Evolutionary conservation across 129 eudicot genomes (phyloP).

Genomic region (Scalesia atractyloides): DNA sequence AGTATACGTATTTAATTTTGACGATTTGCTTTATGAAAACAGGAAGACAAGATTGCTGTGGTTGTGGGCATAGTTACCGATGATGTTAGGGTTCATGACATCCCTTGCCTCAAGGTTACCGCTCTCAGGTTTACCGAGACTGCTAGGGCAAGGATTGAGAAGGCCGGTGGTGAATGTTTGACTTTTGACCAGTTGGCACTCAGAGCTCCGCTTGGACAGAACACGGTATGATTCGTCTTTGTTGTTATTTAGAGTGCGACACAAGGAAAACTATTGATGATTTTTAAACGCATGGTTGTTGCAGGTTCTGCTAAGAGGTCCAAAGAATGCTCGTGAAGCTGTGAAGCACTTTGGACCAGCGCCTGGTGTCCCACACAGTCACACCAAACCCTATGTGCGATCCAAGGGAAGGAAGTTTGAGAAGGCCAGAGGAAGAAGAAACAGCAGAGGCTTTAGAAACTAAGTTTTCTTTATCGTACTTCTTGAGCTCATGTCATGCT

Average conservation of each 20-base stretch:
- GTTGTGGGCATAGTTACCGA: constrained; percentile 76
- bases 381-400: constrained; percentile 80
- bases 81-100: constrained; percentile 59
- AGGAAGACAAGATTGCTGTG: constrained; percentile 83
- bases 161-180: too few relatives aligned
- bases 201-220: constrained; percentile 88
- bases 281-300: neutral
- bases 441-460: constrained; percentile 68
- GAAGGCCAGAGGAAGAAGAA: constrained; percentile 48
- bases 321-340: constrained; percentile 71
- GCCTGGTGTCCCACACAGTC: constrained; percentile 89
- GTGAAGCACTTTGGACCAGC: constrained; percentile 77
- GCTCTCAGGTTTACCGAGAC: constrained; percentile 77
- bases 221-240: constrained; percentile 64
- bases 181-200: constrained; percentile 33
- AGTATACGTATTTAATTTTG: neutral
- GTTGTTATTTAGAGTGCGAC: neutral
- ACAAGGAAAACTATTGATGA: too few relatives aligned
- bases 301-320: constrained; percentile 72
- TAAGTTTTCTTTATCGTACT: constrained; percentile 21
- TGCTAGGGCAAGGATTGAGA: constrained; percentile 56
- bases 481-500: neutral
- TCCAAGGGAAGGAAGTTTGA: constrained; percentile 58
- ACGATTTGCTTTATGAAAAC: neutral
- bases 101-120: constrained; percentile 64